These are phyloP conservation scores for Phytophthora constricta DNA, from an alignment of 352 stramenopile species.

Conservation along the genomic window DNA sequence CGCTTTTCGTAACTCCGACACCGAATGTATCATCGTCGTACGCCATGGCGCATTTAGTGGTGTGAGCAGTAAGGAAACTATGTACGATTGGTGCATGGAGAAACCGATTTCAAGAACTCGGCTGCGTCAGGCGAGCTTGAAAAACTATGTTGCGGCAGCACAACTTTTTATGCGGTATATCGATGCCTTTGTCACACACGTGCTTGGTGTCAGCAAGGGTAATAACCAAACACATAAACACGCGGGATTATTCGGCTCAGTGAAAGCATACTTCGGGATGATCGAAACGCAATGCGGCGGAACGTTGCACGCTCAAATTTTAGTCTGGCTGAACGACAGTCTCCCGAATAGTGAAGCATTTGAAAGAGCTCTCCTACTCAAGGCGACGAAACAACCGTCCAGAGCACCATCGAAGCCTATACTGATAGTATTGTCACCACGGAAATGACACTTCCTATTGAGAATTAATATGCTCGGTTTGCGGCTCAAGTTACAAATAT, in stretches of 20 bases:
- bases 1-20: constrained; percentile 5
- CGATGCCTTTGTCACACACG: constrained; percentile 1
- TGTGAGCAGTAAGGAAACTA: background rate
- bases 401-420: too few relatives aligned
- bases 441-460: too few relatives aligned
- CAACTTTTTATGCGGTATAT: constrained; percentile 5
- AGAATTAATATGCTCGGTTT: too few relatives aligned
- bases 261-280: constrained; percentile 4
- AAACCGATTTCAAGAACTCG: background rate
- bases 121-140: background rate
- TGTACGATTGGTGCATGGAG: constrained; percentile 5
- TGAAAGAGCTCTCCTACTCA: background rate
- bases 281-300: background rate
- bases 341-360: background rate
- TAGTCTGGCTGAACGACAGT: background rate
- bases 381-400: too few relatives aligned
- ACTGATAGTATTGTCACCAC: too few relatives aligned
- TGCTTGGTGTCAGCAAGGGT: background rate
- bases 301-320: background rate
- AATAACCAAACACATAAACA: background rate
- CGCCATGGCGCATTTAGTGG: background rate
- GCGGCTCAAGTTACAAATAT: too few relatives aligned
- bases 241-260: background rate
- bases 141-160: constrained; percentile 1
- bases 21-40: constrained; percentile 1